Base-by-base conservation (phyloP, 2,329 filamentous ascomycete species). In the Aspergillus sergii region DNA sequence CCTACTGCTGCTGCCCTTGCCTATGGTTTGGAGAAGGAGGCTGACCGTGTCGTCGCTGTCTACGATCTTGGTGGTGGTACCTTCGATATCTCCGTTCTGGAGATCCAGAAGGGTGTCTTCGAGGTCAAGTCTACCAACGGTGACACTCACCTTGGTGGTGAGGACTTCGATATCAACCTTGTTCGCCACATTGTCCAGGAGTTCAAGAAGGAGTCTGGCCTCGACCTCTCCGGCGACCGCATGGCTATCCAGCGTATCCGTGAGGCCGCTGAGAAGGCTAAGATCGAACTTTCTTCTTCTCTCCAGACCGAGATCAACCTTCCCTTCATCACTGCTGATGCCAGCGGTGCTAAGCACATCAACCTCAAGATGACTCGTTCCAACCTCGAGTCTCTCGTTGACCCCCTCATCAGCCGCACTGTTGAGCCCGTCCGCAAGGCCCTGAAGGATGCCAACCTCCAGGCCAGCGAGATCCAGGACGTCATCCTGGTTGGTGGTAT, bases 191-290 rank as follows among this genome's bases (percentile, higher is more conserved):
- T 98, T 64, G 93, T 97, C 69, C 86, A 93, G 80, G 90, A 96
- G 78, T 98, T 97, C 88, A 97, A 97, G 91, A 94, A 93, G 83
- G 92, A 96, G 72, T 93, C 92, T 68, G 90, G 91, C 68, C 91
- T 97, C 70, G 94, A 98, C 79, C 88, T 98, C 71, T 91, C 93
- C 64, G 84, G 83, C 76, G 94, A 98, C 85, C 93, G 94, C 80
- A 97, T 97, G 94, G 94, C 94, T 73, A 96, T 98, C 78, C 94
- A 97, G 88, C 91, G 94, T 89, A 97, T 98, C 80, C 94, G 94
- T 84, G 94, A 97, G 85, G 94, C 94, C 72, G 93, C 94, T 72
- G 94, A 98, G 88, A 97, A 97, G 89, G 94, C 94, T 78, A 98
- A 98, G 92, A 97, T 97, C 76, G 94, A 97, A 85, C 86, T 98